These are phyloP conservation scores for Heritiera fomes DNA, from an alignment of 345 rosid species.

Conservation along the genomic window DNA sequence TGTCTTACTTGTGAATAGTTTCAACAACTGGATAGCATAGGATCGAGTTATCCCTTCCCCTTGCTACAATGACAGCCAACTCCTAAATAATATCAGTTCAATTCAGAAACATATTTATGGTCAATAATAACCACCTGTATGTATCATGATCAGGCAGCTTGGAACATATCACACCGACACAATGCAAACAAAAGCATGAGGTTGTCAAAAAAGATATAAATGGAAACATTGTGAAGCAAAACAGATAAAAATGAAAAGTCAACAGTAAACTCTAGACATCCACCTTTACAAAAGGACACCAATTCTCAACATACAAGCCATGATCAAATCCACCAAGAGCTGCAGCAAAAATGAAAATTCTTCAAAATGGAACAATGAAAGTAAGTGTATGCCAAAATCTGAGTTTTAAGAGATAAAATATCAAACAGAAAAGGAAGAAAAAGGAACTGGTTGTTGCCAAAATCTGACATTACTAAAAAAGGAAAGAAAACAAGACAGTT, in stretches of 20 bases:
- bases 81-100: constrained; percentile 40
- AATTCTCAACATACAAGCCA: constrained; percentile 90
- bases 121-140: background rate
- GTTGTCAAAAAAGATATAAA: background rate
- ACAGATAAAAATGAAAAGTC: background rate
- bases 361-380: constrained; percentile 2
- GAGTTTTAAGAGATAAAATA: background rate
- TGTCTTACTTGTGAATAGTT: constrained; percentile 81
- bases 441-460: background rate
- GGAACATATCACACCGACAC: background rate
- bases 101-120: background rate
- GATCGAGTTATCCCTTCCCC: constrained; percentile 85
- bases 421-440: constrained; percentile 8
- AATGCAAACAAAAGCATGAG: constrained; percentile 1
- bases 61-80: constrained; percentile 90
- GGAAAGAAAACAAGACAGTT: background rate
- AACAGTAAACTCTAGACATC: constrained; percentile 17
- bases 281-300: constrained; percentile 91
- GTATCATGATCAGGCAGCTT: constrained; percentile 1
- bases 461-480: background rate
- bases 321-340: constrained; percentile 84
- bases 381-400: no score
- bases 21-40: constrained; percentile 89
- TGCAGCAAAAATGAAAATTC: constrained; percentile 28
- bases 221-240: background rate